A percentile compares a stretch with the other conserved stretches of the same genome.
These are phyloP conservation scores for Aspergillus ostianus DNA, from an alignment of 495 filamentous ascomycete genomes.

Conservation along the genomic window DNA sequence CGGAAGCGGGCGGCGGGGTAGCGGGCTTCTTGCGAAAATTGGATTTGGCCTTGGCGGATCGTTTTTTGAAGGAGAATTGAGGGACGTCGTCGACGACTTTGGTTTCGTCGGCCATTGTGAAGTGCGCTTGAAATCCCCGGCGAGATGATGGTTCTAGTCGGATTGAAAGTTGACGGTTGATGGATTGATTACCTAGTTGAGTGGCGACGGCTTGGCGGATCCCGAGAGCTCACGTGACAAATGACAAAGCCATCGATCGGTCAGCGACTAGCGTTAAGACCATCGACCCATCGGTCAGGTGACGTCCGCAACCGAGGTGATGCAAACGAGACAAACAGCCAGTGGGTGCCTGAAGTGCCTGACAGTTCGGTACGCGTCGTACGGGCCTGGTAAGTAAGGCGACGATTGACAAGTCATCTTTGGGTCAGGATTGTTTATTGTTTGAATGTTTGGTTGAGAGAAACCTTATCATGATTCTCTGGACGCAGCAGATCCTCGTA, in stretches of 20 bases:
- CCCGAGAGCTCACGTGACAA: neutral
- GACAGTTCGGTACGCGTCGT: too few relatives aligned
- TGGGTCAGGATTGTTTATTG: neutral
- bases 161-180: neutral
- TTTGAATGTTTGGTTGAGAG: neutral
- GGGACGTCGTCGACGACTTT: conserved; percentile 8
- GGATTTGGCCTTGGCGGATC: conserved; percentile 69
- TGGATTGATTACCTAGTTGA: neutral
- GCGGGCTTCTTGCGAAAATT: conserved; percentile 80
- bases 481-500: too few relatives aligned
- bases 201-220: conserved; percentile 1
- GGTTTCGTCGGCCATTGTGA: conserved; percentile 20
- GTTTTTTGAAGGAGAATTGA: conserved; percentile 73
- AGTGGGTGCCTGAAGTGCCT: neutral
- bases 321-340: neutral
- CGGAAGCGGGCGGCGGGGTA: conserved; percentile 68
- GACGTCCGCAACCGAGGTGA: neutral
- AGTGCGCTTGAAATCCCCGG: neutral
- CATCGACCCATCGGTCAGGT: neutral
- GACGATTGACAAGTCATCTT: neutral
- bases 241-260: neutral
- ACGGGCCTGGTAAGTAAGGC: neutral
- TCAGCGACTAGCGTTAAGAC: too few relatives aligned
- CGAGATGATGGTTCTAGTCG: neutral
- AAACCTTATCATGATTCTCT: neutral